A percentile compares a stretch with the other conserved stretches of the same genome.
Evolutionary conservation across 306 rosid species (phyloP).

Genomic region (Prunus fruticosa): DNA sequence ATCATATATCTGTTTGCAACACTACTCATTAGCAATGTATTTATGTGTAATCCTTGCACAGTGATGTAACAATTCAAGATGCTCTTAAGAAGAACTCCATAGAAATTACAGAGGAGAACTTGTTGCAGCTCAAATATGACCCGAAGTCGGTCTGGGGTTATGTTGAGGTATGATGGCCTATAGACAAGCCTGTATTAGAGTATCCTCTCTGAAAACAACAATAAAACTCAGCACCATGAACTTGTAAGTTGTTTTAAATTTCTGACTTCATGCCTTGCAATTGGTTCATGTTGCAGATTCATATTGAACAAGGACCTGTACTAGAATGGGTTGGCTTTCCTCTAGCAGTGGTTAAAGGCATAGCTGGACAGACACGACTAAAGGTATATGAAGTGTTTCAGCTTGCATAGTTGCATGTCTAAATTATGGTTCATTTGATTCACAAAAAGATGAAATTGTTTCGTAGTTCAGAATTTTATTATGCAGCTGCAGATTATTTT

Average conservation of each 20-base stretch:
- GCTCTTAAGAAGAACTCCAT: slow-evolving; percentile 61
- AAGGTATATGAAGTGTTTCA: slow-evolving; percentile 42
- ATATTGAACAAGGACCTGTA: slow-evolving; percentile 95
- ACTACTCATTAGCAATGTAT: slow-evolving; percentile 11
- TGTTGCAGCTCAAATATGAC: slow-evolving; percentile 78
- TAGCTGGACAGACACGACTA: slow-evolving; percentile 92
- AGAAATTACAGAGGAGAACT: slow-evolving; percentile 55
- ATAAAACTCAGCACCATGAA: neutral
- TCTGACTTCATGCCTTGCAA: neutral
- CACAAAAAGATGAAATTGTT: too few species aligned
- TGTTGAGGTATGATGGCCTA: slow-evolving; percentile 60
- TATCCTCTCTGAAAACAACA: too few species aligned
- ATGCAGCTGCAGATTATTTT: too few species aligned
- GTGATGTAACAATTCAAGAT: slow-evolving; percentile 59
- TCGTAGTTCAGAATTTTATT: too few species aligned
- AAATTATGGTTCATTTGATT: neutral
- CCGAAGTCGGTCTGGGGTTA: slow-evolving; percentile 85
- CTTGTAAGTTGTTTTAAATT: neutral
- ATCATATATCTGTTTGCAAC: neutral
- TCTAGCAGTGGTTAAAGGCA: slow-evolving; percentile 87
- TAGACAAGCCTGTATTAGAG: too few species aligned
- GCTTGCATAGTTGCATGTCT: neutral
- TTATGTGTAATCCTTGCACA: slow-evolving; percentile 32
- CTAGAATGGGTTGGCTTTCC: slow-evolving; percentile 83
- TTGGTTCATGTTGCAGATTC: slow-evolving; percentile 53